A percentile compares a stretch with the other conserved stretches of the same genome.
phyloP scores from a whole-genome alignment of 2,329 filamentous ascomycete species.

The Coniosporium tulheliwenetii region DNA sequence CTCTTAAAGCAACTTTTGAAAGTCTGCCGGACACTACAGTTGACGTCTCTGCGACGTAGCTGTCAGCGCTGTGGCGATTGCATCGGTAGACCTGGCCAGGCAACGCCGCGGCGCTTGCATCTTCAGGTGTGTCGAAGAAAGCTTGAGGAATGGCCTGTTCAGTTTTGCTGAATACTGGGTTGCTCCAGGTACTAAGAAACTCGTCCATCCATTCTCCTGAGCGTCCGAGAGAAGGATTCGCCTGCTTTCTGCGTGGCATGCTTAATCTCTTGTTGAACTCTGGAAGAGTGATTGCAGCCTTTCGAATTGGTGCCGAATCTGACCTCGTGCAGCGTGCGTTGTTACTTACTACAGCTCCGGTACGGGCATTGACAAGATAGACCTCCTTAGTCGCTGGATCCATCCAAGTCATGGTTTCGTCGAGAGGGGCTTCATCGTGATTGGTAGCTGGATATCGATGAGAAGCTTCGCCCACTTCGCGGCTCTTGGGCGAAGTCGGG shows the following conservation, averaged over 20 bases:
- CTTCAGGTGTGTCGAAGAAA: slow-evolving; percentile 3
- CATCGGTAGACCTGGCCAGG: neutral
- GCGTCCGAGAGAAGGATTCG: neutral
- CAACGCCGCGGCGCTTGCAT: slow-evolving; percentile 8
- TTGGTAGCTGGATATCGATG: neutral
- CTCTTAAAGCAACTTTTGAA: slow-evolving; percentile 43
- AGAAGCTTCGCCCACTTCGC: neutral
- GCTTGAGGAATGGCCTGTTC: slow-evolving; percentile 26
- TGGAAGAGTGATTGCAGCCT: slow-evolving; percentile 5
- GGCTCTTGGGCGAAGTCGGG: too few species aligned
- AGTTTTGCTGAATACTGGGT: slow-evolving; percentile 52
- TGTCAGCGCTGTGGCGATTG: neutral
- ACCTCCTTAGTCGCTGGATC: slow-evolving; percentile 42
- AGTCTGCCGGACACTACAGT: slow-evolving; percentile 22
- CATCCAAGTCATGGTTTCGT: slow-evolving; percentile 37
- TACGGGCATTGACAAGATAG: slow-evolving; percentile 38
- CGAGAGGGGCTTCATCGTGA: slow-evolving; percentile 8
- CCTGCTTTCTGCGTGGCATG: slow-evolving; percentile 9
- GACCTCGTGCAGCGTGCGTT: slow-evolving; percentile 4
- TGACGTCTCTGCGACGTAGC: too few species aligned
- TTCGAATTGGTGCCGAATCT: neutral
- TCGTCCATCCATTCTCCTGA: slow-evolving; percentile 38
- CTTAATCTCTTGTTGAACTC: slow-evolving; percentile 16
- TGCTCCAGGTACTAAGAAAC: slow-evolving; percentile 53
- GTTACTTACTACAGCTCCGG: slow-evolving; percentile 26